A percentile compares a stretch with the other conserved stretches of the same genome.
Evolutionary conservation across 2,329 filamentous ascomycete species (phyloP).

Genomic region (Rutstroemia sp.): DNA sequence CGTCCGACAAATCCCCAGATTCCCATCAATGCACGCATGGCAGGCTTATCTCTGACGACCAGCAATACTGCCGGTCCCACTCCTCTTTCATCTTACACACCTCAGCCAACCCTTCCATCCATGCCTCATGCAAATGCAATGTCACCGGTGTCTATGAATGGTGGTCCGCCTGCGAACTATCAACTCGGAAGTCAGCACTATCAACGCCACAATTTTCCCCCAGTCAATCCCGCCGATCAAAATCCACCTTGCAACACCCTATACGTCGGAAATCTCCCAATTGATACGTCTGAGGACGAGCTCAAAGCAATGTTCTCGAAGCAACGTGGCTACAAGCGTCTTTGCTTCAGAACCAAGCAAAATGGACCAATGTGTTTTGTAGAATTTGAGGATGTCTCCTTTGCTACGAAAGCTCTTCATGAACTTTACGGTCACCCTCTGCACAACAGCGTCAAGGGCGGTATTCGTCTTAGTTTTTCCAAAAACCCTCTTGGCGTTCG

Average conservation of each 20-base stretch:
- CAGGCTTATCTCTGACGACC: constrained; percentile 66
- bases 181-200: constrained; percentile 51
- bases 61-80: constrained; percentile 37
- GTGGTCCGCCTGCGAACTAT: constrained; percentile 39
- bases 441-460: constrained; percentile 89
- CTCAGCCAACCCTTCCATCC: constrained; percentile 21
- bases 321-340: constrained; percentile 87
- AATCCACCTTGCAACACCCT: constrained; percentile 97
- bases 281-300: constrained; percentile 91
- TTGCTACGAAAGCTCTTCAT: constrained; percentile 83
- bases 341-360: constrained; percentile 90
- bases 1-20: constrained; percentile 66
- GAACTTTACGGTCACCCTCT: constrained; percentile 82
- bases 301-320: constrained; percentile 89
- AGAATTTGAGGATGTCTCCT: constrained; percentile 90
- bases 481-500: constrained; percentile 95
- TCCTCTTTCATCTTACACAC: constrained; percentile 19
- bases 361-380: constrained; percentile 99
- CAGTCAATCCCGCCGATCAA: constrained; percentile 89
- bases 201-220: constrained; percentile 63
- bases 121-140: constrained; percentile 37
- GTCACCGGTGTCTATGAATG: constrained; percentile 48
- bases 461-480: constrained; percentile 91
- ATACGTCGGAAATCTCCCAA: constrained; percentile 93
- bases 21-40: constrained; percentile 57